Conservation (phyloP, 2,329 filamentous ascomycete genomes). For the Trichoderma guizhouense region DNA sequence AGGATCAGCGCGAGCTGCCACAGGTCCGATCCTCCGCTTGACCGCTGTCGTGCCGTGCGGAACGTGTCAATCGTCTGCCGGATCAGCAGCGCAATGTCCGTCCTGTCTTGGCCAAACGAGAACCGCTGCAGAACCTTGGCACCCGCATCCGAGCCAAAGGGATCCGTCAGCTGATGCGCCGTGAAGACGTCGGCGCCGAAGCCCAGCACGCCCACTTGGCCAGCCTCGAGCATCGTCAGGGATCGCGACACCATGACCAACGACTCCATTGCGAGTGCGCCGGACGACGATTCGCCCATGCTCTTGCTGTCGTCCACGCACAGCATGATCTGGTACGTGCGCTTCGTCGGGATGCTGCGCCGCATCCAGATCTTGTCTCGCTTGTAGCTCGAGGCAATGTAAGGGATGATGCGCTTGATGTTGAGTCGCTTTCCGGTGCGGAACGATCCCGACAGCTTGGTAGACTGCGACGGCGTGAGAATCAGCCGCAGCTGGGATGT, state of each 20-base stretch:
- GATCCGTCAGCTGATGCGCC: slow-evolving; percentile 78
- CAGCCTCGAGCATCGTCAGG: slow-evolving; percentile 88
- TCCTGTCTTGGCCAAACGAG: slow-evolving; percentile 78
- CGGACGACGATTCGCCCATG: slow-evolving; percentile 80
- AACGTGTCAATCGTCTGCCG: slow-evolving; percentile 77
- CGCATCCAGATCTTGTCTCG: slow-evolving; percentile 99
- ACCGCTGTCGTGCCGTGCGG: slow-evolving; percentile 61
- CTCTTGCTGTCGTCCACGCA: slow-evolving; percentile 93
- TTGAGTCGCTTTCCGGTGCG: slow-evolving; percentile 97
- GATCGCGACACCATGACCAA: slow-evolving; percentile 86
- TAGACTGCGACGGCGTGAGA: slow-evolving; percentile 87
- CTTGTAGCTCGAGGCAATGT: slow-evolving; percentile 97
- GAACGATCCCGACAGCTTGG: slow-evolving; percentile 94
- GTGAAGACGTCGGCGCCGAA: slow-evolving; percentile 83
- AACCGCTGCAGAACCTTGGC: slow-evolving; percentile 83
- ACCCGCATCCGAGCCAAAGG: slow-evolving; percentile 73
- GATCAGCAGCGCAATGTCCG: slow-evolving; percentile 78
- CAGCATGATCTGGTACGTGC: slow-evolving; percentile 94
- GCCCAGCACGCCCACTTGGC: slow-evolving; percentile 85
- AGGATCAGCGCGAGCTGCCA: slow-evolving; percentile 96
- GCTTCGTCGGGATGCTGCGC: slow-evolving; percentile 83
- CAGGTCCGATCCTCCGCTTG: slow-evolving; percentile 61
- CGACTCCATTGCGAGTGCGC: slow-evolving; percentile 84
- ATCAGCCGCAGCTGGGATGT: slow-evolving; percentile 96
- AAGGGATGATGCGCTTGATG: slow-evolving; percentile 99